Percentiles rank a stretch among this genome's conserved stretches.
These are phyloP conservation scores for Alternaria metachromatica DNA, from an alignment of 2,329 filamentous ascomycete genomes.

Conservation along the genomic window DNA sequence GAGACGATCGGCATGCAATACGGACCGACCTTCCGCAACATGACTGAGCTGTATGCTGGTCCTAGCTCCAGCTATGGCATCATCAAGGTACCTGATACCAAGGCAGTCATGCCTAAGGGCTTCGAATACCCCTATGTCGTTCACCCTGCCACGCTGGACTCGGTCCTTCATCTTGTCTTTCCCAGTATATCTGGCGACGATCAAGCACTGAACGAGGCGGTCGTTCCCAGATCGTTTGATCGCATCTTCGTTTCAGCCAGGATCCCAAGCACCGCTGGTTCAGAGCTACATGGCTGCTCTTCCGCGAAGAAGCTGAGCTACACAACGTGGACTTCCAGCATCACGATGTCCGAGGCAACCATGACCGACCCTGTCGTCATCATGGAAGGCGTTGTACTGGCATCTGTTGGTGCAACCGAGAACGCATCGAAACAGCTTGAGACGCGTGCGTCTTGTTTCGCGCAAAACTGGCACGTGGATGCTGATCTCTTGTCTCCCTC, in stretches of 20 bases:
- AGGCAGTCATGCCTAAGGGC: slow-evolving; percentile 4
- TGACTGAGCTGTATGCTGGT: slow-evolving; percentile 19
- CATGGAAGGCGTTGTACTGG: slow-evolving; percentile 7
- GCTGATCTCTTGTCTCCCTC: slow-evolving; percentile 3
- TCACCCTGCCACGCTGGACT: slow-evolving; percentile 12
- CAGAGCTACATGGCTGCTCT: slow-evolving; percentile 3
- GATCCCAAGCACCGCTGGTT: slow-evolving; percentile 1
- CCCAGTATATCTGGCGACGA: slow-evolving; percentile 16
- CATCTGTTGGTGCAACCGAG: slow-evolving; percentile 4
- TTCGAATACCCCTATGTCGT: slow-evolving; percentile 4
- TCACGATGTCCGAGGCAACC: slow-evolving; percentile 3
- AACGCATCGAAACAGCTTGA: slow-evolving; percentile 2
- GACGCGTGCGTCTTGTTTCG: slow-evolving; percentile 9
- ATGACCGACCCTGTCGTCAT: slow-evolving; percentile 4
- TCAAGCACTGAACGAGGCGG: slow-evolving; percentile 12
- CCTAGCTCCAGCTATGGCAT: not conserved
- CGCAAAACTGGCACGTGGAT: slow-evolving; percentile 10
- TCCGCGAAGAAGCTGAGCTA: slow-evolving; percentile 14
- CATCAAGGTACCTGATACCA: slow-evolving; percentile 6
- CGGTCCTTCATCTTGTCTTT: slow-evolving; percentile 5
- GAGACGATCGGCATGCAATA: slow-evolving; percentile 11
- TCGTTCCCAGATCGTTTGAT: slow-evolving; percentile 5
- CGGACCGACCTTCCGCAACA: slow-evolving; percentile 16
- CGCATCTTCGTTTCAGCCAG: slow-evolving; percentile 3
- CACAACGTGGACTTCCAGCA: slow-evolving; percentile 6